A percentile compares a stretch with the other conserved stretches of the same genome.
Conservation (phyloP, 768 basidiomycete species). For the Filobasidium floriforme region DNA sequence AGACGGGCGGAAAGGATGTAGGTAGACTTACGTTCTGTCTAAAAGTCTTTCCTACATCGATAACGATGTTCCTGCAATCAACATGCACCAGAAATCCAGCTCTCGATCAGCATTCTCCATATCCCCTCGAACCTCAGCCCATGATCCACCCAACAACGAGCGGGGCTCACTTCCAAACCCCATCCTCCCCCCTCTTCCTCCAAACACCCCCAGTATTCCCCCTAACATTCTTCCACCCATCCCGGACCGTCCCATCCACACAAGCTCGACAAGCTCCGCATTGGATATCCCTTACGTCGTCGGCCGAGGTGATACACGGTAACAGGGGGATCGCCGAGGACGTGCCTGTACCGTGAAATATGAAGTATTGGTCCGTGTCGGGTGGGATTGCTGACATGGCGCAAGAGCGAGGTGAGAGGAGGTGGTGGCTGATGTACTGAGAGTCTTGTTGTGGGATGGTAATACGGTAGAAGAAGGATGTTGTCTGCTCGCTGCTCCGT, state of each 20-base stretch:
- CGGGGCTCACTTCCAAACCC: slow-evolving; percentile 49
- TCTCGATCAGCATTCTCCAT: too few relatives aligned
- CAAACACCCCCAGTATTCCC: slow-evolving; percentile 73
- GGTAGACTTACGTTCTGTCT: slow-evolving; percentile 24
- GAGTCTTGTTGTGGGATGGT: too few relatives aligned
- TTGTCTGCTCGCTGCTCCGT: too few relatives aligned
- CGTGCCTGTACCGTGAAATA: slow-evolving; percentile 77
- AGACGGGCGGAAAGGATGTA: background rate
- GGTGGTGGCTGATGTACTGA: too few relatives aligned
- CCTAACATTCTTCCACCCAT: slow-evolving; percentile 73
- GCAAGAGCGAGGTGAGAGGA: too few relatives aligned
- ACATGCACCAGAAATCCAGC: too few relatives aligned
- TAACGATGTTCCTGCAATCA: slow-evolving; percentile 59
- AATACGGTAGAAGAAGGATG: too few relatives aligned
- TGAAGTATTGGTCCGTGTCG: slow-evolving; percentile 43
- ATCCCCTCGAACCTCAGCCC: too few relatives aligned
- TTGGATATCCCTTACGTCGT: slow-evolving; percentile 30
- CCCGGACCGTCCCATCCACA: slow-evolving; percentile 39
- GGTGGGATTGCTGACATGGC: slow-evolving; percentile 19
- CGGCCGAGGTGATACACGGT: slow-evolving; percentile 61
- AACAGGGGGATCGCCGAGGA: slow-evolving; percentile 62
- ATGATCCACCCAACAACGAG: too few relatives aligned
- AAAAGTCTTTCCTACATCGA: slow-evolving; percentile 82
- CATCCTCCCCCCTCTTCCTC: slow-evolving; percentile 49
- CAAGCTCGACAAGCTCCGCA: slow-evolving; percentile 53